These are phyloP conservation scores for Neofusicoccum cordaticola DNA, from an alignment of 2,329 filamentous ascomycete genomes.

Conservation along the genomic window DNA sequence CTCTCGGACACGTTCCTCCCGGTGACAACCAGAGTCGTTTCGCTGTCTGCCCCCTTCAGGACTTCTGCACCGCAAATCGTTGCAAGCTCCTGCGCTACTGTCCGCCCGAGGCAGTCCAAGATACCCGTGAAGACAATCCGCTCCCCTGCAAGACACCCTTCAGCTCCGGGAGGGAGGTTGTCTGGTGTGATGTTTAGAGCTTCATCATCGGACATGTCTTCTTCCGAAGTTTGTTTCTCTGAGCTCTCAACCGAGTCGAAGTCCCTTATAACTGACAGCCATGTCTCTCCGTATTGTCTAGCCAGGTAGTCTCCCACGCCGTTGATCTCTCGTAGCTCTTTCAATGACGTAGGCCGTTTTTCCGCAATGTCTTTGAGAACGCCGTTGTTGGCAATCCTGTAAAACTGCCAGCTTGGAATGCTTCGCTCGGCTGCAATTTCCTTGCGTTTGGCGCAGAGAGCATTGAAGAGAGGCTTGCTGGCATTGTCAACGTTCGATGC, in stretches of 20 bases:
- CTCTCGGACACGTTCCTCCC: not conserved
- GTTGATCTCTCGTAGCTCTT: constrained; percentile 24
- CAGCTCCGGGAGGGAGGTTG: not conserved
- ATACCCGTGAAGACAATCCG: not conserved
- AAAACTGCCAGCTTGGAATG: constrained; percentile 15
- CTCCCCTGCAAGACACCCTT: not conserved
- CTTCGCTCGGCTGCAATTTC: constrained; percentile 20
- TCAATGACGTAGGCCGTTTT: constrained; percentile 23
- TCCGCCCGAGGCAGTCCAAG: not conserved
- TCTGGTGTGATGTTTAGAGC: not conserved
- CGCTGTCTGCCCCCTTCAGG: not conserved
- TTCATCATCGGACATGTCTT: not conserved
- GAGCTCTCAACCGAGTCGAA: not conserved
- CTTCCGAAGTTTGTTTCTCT: not conserved
- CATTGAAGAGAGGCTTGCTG: not conserved
- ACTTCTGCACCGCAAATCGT: not conserved
- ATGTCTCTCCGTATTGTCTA: constrained; percentile 28
- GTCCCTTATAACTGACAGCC: constrained; percentile 24
- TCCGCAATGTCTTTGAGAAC: constrained; percentile 27
- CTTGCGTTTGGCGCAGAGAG: constrained; percentile 18
- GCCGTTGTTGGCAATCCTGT: constrained; percentile 23
- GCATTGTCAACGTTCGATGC: not conserved
- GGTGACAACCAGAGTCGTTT: not conserved
- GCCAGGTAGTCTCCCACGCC: constrained; percentile 25
- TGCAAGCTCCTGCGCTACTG: not conserved